phyloP scores from a whole-genome alignment of 2,329 filamentous ascomycete genomes.

The Microthyrium microscopicum region DNA sequence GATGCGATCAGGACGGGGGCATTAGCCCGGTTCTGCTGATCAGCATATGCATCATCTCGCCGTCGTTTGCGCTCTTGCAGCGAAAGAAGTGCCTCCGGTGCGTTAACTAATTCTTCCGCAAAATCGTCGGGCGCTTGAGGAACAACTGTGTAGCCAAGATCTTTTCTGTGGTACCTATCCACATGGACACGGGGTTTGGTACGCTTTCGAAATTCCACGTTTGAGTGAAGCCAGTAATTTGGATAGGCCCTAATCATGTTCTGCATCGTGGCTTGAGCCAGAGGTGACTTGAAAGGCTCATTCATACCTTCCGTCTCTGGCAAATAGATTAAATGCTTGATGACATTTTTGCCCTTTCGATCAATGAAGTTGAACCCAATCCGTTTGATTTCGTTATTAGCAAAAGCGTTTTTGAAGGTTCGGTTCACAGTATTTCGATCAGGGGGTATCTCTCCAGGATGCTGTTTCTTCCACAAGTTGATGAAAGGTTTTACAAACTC shows the following conservation, averaged over 20 bases:
- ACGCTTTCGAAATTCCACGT: too few relatives aligned
- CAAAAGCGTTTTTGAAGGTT: constrained; percentile 32
- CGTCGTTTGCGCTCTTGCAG: too few relatives aligned
- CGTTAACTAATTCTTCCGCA: too few relatives aligned
- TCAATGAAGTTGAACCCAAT: constrained; percentile 34
- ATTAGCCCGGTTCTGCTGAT: too few relatives aligned
- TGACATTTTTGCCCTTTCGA: constrained; percentile 29
- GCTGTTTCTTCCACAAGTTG: constrained; percentile 32
- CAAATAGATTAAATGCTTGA: constrained; percentile 32
- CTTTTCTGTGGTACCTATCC: too few relatives aligned
- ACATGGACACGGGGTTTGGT: too few relatives aligned
- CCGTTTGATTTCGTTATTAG: constrained; percentile 33
- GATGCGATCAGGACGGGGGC: too few relatives aligned
- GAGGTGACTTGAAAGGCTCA: constrained; percentile 20
- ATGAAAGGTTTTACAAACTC: constrained; percentile 40
- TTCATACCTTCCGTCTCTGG: constrained; percentile 30
- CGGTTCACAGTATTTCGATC: constrained; percentile 35
- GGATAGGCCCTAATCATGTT: constrained; percentile 30
- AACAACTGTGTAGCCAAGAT: too few relatives aligned
- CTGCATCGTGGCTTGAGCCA: constrained; percentile 31
- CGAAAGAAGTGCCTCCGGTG: too few relatives aligned
- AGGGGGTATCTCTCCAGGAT: constrained; percentile 25
- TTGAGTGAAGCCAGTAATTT: too few relatives aligned
- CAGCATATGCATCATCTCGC: too few relatives aligned
- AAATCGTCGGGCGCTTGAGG: too few relatives aligned